Conservation (phyloP, 371 early-diverging fungal genomes). For the Mucor plumbeus region DNA sequence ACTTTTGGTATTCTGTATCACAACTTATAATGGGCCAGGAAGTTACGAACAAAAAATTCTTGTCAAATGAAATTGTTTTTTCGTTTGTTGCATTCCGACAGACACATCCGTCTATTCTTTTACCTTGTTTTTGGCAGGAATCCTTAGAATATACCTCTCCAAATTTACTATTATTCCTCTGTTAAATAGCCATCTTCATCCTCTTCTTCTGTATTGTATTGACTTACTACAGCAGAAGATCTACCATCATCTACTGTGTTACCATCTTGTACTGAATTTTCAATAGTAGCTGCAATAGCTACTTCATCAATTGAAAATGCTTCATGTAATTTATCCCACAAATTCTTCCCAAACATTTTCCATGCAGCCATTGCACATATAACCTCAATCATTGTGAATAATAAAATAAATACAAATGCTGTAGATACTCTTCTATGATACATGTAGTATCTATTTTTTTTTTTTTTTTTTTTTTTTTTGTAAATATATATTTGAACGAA, state of each 20-base stretch:
- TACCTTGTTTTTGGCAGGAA: too few species aligned
- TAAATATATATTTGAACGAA: neutral
- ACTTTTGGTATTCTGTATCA: too few species aligned
- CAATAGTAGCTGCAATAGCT: neutral
- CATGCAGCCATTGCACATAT: slow-evolving; percentile 73
- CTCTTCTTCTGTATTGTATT: slow-evolving; percentile 13
- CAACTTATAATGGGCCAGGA: too few species aligned
- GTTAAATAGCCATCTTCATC: slow-evolving; percentile 27
- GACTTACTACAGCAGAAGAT: neutral
- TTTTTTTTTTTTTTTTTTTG: too few species aligned
- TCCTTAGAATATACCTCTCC: too few species aligned
- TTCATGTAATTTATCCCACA: slow-evolving; percentile 48
- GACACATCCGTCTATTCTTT: too few species aligned
- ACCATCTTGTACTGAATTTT: neutral
- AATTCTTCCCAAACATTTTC: slow-evolving; percentile 61
- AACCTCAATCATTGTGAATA: slow-evolving; percentile 80
- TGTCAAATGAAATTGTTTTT: too few species aligned
- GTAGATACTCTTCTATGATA: slow-evolving; percentile 85
- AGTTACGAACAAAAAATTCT: too few species aligned
- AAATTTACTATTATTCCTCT: slow-evolving; percentile 14
- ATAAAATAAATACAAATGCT: slow-evolving; percentile 65
- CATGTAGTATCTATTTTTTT: slow-evolving; percentile 70
- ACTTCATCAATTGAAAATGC: slow-evolving; percentile 24
- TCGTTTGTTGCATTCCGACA: too few species aligned
- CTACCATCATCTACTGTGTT: neutral